A percentile compares a stretch with the other conserved stretches of the same genome.
These are phyloP conservation scores for Phytophthora citrophthora DNA, from an alignment of 352 stramenopile genomes.

Conservation along the genomic window DNA sequence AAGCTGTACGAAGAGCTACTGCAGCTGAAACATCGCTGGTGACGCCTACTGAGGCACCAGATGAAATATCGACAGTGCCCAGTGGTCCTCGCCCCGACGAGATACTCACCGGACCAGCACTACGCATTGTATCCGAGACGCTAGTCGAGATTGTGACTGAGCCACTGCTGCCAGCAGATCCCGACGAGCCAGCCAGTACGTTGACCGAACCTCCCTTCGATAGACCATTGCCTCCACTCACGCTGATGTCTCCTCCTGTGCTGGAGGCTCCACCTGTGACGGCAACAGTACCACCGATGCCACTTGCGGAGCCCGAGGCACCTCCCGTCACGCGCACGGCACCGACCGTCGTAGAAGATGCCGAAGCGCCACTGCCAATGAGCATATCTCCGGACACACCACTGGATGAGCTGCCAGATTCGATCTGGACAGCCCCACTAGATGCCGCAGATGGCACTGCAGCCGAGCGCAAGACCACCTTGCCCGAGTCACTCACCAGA, in stretches of 20 bases:
- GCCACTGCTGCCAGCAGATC: neutral
- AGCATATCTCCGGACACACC: constrained; percentile 18
- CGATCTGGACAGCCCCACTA: constrained; percentile 26
- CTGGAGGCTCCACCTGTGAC: constrained; percentile 21
- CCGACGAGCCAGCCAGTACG: constrained; percentile 4
- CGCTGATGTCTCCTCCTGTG: constrained; percentile 19
- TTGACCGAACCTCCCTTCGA: constrained; percentile 41
- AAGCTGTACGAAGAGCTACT: constrained; percentile 20
- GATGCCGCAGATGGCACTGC: constrained; percentile 15
- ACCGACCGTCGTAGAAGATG: constrained; percentile 5
- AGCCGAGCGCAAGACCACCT: constrained; percentile 20
- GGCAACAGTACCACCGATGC: constrained; percentile 16
- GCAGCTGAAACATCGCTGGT: constrained; percentile 19
- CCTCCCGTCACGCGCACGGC: constrained; percentile 13
- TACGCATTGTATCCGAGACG: constrained; percentile 24
- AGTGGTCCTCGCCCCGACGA: constrained; percentile 21
- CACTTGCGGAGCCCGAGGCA: constrained; percentile 12
- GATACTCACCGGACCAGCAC: constrained; percentile 23
- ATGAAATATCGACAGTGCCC: constrained; percentile 24
- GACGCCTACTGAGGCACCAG: constrained; percentile 4
- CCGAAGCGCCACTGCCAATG: constrained; percentile 21
- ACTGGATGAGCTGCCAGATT: constrained; percentile 17
- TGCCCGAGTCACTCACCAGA: constrained; percentile 16
- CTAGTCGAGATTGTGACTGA: constrained; percentile 1
- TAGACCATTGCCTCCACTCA: constrained; percentile 24